A percentile compares a stretch with the other conserved stretches of the same genome.
Evolutionary conservation across 345 rosid species (phyloP).

Genomic region (Lepidium aucheri): DNA sequence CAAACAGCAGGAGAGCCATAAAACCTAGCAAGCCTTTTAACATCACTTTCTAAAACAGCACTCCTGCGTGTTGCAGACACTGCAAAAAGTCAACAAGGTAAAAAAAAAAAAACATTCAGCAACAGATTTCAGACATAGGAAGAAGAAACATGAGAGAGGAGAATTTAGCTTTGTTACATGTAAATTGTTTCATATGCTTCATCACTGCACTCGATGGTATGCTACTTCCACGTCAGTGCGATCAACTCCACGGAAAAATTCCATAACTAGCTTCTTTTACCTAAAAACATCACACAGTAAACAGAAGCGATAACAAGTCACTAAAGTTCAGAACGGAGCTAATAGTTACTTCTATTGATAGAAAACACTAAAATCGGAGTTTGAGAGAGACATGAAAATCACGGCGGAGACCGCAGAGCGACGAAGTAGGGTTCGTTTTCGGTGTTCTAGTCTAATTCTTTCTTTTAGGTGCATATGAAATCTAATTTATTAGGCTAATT

Average conservation of each 20-base stretch:
- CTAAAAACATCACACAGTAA: not conserved
- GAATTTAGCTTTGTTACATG: not conserved
- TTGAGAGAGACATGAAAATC: not conserved
- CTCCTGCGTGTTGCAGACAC: constrained; percentile 10
- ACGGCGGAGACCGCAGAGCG: not conserved
- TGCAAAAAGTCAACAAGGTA: constrained; percentile 3
- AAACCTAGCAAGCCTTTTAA: not conserved
- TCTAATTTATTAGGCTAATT: not conserved
- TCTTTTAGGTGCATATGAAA: no score
- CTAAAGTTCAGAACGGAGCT: not conserved
- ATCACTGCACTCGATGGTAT: constrained; percentile 1
- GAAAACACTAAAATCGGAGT: not conserved
- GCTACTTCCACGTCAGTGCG: not conserved
- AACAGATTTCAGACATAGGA: not conserved
- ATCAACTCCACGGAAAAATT: not conserved
- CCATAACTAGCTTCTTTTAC: constrained; percentile 3
- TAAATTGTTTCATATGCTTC: constrained; percentile 11
- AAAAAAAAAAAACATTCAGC: not conserved
- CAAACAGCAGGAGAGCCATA: constrained; percentile 26
- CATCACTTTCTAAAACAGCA: not conserved
- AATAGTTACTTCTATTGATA: not conserved
- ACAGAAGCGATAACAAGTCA: not conserved
- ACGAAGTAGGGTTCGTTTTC: constrained; percentile 9
- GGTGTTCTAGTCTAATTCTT: not conserved
- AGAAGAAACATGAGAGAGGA: not conserved